These are phyloP conservation scores for Auxenochlorella pyrenoidosa DNA, from an alignment of 139 green algal species.

Conservation along the genomic window DNA sequence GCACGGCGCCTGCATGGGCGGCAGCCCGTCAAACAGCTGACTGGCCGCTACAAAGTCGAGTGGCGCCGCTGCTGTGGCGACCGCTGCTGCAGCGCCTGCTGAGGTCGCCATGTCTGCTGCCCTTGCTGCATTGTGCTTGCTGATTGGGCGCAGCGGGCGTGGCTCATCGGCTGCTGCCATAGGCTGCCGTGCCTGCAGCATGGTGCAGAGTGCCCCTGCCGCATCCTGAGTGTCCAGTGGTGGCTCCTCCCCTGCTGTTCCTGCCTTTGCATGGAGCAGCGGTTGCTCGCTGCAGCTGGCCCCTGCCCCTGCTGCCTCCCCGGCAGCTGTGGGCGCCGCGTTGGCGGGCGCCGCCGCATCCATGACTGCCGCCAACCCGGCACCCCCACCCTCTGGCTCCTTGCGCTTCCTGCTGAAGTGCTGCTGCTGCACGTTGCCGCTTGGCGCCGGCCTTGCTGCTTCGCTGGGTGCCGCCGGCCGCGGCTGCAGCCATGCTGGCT, in stretches of 20 bases:
- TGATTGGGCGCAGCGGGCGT: background rate
- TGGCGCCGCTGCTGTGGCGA: background rate
- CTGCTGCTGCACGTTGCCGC: background rate
- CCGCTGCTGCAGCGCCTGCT: background rate
- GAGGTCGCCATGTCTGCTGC: background rate
- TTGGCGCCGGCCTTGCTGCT: background rate
- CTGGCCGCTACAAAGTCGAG: slow-evolving; percentile 9
- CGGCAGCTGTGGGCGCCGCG: background rate
- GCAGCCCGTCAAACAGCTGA: slow-evolving; percentile 4
- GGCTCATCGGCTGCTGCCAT: background rate
- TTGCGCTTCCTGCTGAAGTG: slow-evolving; percentile 8
- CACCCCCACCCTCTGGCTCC: background rate
- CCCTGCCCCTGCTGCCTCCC: background rate
- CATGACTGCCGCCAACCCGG: background rate
- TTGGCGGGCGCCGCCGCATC: background rate
- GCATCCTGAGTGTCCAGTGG: slow-evolving; percentile 2
- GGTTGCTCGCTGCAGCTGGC: background rate
- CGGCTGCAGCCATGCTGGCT: background rate
- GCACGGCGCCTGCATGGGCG: background rate
- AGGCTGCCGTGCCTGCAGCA: background rate
- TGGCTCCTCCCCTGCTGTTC: background rate
- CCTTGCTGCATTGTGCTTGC: background rate
- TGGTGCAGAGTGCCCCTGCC: background rate
- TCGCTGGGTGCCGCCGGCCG: no score
- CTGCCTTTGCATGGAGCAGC: background rate